These are phyloP conservation scores for Ilyonectria mors-panacis DNA, from an alignment of 2,329 filamentous ascomycete genomes.

Conservation along the genomic window DNA sequence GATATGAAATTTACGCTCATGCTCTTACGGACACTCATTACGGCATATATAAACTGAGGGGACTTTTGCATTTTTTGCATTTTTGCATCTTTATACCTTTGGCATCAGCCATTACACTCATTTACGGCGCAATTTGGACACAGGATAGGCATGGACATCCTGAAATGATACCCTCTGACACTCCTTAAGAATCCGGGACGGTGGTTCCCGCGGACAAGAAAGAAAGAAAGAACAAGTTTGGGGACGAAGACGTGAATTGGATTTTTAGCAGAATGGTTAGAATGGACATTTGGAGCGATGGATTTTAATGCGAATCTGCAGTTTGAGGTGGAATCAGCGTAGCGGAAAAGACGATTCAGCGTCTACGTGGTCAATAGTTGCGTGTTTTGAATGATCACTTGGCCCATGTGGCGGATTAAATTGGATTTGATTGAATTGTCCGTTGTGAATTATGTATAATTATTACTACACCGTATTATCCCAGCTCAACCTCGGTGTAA, in stretches of 20 bases:
- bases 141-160: conserved; percentile 34
- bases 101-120: conserved; percentile 41
- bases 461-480: not conserved
- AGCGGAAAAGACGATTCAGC: not conserved
- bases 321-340: not conserved
- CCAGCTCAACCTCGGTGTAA: not conserved
- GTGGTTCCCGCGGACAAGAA: conserved; percentile 1
- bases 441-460: not conserved
- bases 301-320: conserved; percentile 15
- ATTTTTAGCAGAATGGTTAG: conserved; percentile 1
- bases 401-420: not conserved
- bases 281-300: conserved; percentile 13
- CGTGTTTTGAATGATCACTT: conserved; percentile 11
- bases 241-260: conserved; percentile 2
- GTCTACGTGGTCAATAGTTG: conserved; percentile 6
- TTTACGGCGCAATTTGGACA: conserved; percentile 43
- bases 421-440: not conserved
- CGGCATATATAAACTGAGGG: conserved; percentile 23
- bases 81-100: conserved; percentile 17
- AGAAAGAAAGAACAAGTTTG: not conserved
- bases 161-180: conserved; percentile 45
- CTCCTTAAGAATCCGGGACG: conserved; percentile 38
- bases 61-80: conserved; percentile 24
- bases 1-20: conserved; percentile 35
- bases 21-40: conserved; percentile 40